Base-by-base conservation (phyloP, 805 yeast species). In the Suhomyces kilbournensis region DNA sequence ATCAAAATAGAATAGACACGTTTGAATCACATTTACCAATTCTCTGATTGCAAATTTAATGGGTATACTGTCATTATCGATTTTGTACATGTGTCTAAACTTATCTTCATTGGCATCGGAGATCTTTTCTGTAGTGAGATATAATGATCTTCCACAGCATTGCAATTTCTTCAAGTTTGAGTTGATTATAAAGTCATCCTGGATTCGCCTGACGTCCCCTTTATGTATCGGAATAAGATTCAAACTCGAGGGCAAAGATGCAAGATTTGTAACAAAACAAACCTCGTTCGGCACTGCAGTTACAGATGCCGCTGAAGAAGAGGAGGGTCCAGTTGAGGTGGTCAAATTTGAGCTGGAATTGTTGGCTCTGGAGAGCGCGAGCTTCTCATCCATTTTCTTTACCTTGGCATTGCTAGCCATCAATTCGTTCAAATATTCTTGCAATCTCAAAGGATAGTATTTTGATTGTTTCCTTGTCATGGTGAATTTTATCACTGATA, bases 131-230 rank as follows among this genome's bases (percentile, higher is more conserved):
- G 84, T 76, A 10, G 88, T 75, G 32, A 90, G 69, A 45, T 91
- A 75, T 0, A 91, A 86, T 0, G 96, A 84, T 53, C 99, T 75
- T 8, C 97, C 96, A 49, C 90, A 87, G 68, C 98, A 93, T 20
- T 85, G 83, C 49, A 91, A 66, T 59, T 89, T 81, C 57, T 87
- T 82, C 60, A 94, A 71, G 68, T 91, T 85, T 50, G 88, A 84
- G 64, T 91, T 92, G 8, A 89, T 82, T 48, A 81, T 79, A 63
- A 89, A 93, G 44, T 72, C 68, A 19, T 75, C 74, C 75, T 85
- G 82, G 2, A 82, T 74, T 0, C 73, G 68, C 26, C 79, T 69
- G 7, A 71, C 61, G 54, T 81, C 81, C 1, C 92, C 92, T 32
- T 74, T 72, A 1, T 85, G 83, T 1, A 92, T 79, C 2, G 89